Evolutionary conservation across 2,329 filamentous ascomycete genomes (phyloP), one percentile per base, ranked within the genome.

Genomic region (Ophiocordyceps camponoti-floridani): DNA sequence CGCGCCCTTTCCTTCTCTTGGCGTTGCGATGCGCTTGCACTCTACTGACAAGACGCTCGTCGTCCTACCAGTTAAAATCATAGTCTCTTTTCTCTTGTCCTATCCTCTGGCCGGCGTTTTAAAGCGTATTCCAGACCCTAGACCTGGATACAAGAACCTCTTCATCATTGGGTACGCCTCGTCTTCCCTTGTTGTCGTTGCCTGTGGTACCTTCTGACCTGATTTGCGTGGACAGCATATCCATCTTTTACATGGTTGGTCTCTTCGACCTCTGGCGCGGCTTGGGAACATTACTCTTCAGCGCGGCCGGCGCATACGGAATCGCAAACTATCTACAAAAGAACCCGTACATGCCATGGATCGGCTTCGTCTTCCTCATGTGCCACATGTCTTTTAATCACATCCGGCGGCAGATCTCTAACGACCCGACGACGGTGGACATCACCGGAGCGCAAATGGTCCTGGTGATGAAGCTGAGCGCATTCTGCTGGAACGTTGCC

Each of bases 401-500:
- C 61, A 81, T 98, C 49, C 68, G 76, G 47, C 83, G 93, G 37
- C 86, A 94, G 61, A 74, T 79, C 37, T 66, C 73, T 37, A 70
- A 82, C 52, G 71, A 77, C 48, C 75, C 84, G 0, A 70, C 74
- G 37, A 63, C 66, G 2, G 70, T 94, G 47, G 91, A 98, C 59
- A 88, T 98, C 52, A 95, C 89, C 0, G 88, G 83, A 38, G 87
- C 89, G 1, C 91, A 98, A 62, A 98, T 98, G 91, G 91, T 98
- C 31, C 66, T 96, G 53, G 81, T 96, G 50, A 98, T 98, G 86
- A 98, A 98, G 63, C 76, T 98, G 33, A 86, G 80, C 19, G 84
- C 89, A 5, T 98, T 98, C 58, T 94, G 86, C 66, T 98, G 91
- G 91, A 96, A 96, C 58, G 81, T 96, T 9, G 87, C 91, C 55